phyloP scores from a whole-genome alignment of 2,329 filamentous ascomycete species.

The Sclerotinia borealis region DNA sequence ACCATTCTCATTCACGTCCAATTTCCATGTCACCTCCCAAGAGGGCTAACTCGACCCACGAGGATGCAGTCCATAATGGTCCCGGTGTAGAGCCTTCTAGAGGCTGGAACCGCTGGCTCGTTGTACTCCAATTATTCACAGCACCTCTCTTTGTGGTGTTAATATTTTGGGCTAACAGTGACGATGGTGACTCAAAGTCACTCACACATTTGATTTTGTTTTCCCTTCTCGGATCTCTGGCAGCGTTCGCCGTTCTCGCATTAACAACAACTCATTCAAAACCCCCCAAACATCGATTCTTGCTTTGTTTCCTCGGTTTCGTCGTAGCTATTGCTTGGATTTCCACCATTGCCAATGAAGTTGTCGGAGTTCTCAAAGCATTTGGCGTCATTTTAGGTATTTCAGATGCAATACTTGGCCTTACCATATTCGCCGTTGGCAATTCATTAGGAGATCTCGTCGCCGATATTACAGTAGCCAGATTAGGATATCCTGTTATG shows the following conservation, averaged over 20 bases:
- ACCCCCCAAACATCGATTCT: conserved; percentile 66
- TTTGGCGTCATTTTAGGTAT: conserved; percentile 88
- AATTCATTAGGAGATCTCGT: conserved; percentile 94
- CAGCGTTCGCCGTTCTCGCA: conserved; percentile 61
- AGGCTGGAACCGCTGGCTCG: conserved; percentile 86
- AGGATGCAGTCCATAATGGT: conserved; percentile 9
- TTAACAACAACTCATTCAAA: conserved; percentile 60
- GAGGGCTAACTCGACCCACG: conserved; percentile 8
- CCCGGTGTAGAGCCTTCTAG: conserved; percentile 11
- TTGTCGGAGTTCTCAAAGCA: conserved; percentile 90
- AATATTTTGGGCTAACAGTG: conserved; percentile 66
- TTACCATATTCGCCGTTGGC: conserved; percentile 94
- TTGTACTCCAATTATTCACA: conserved; percentile 77
- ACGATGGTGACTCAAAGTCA: conserved; percentile 47
- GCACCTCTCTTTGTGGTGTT: conserved; percentile 78
- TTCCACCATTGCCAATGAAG: conserved; percentile 88
- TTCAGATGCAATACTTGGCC: conserved; percentile 86
- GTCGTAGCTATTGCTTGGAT: conserved; percentile 93
- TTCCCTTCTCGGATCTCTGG: conserved; percentile 62
- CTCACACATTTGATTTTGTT: conserved; percentile 54
- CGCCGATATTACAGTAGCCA: conserved; percentile 88
- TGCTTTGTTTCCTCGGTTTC: conserved; percentile 86
- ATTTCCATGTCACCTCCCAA: conserved; percentile 14
- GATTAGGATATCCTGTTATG: conserved; percentile 95
- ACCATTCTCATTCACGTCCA: conserved; percentile 21